A percentile compares a stretch with the other conserved stretches of the same genome.
Conservation (phyloP, 2,329 filamentous ascomycete genomes). For the Endoconidiophora polonica region DNA sequence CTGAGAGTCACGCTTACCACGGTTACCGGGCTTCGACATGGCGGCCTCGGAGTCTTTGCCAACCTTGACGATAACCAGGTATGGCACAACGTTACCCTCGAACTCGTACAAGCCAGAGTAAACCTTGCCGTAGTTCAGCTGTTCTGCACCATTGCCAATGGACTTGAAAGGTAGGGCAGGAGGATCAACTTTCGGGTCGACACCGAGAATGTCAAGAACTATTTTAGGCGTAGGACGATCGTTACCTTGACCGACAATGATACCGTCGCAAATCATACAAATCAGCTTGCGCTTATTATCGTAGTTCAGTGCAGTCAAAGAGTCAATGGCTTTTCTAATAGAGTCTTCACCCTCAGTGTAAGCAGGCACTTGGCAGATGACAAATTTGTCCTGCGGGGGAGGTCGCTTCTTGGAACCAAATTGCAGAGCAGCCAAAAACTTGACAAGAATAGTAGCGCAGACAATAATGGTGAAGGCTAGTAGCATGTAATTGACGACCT, state of each 20-base stretch:
- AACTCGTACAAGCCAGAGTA: constrained; percentile 96
- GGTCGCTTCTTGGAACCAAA: constrained; percentile 84
- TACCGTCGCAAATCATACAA: constrained; percentile 89
- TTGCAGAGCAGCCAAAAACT: constrained; percentile 85
- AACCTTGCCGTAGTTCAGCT: constrained; percentile 96
- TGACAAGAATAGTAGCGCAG: constrained; percentile 61
- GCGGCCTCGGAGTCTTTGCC: constrained; percentile 89
- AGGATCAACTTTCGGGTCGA: constrained; percentile 91
- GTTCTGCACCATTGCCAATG: constrained; percentile 71
- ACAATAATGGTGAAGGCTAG: constrained; percentile 76
- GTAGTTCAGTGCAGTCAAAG: constrained; percentile 82
- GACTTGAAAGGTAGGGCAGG: constrained; percentile 89
- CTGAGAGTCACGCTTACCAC: constrained; percentile 96
- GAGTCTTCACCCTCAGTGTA: constrained; percentile 98
- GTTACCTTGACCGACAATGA: constrained; percentile 91
- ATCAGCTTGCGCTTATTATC: constrained; percentile 98
- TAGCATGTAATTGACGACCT: constrained; percentile 81
- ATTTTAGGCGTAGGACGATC: constrained; percentile 96
- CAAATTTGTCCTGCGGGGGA: constrained; percentile 89
- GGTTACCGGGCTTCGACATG: constrained; percentile 88
- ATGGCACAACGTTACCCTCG: constrained; percentile 94
- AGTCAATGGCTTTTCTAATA: constrained; percentile 80
- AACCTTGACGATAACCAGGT: constrained; percentile 88
- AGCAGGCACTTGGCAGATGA: constrained; percentile 93
- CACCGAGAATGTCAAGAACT: constrained; percentile 88